phyloP scores from a whole-genome alignment of 768 basidiomycete genomes.

The Candolleomyces aberdarensis region DNA sequence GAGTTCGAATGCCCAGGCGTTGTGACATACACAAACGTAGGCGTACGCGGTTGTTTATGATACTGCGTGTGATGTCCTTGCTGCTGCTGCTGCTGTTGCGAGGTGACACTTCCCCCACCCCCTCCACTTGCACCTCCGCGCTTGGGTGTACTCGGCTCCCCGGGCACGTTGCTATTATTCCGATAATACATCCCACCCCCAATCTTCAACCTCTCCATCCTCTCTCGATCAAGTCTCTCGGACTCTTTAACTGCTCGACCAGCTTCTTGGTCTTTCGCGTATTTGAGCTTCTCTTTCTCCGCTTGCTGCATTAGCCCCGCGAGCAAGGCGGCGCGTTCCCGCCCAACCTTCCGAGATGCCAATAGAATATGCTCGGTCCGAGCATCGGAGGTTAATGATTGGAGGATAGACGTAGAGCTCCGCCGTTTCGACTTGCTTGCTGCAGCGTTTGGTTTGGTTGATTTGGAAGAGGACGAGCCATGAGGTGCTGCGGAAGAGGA shows the following conservation, averaged over 20 bases:
- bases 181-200: slow-evolving; percentile 19
- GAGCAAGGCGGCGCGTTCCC: slow-evolving; percentile 53
- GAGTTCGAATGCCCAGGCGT: slow-evolving; percentile 16
- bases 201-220: slow-evolving; percentile 23
- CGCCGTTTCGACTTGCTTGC: neutral
- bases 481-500: neutral
- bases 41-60: neutral
- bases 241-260: slow-evolving; percentile 20
- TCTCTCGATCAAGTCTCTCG: slow-evolving; percentile 27
- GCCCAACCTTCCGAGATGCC: slow-evolving; percentile 68
- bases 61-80: neutral
- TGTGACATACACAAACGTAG: slow-evolving; percentile 26
- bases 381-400: slow-evolving; percentile 51
- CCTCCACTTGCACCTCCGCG: slow-evolving; percentile 5
- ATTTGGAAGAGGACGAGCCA: slow-evolving; percentile 7
- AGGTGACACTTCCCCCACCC: neutral
- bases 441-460: slow-evolving; percentile 5
- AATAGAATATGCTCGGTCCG: slow-evolving; percentile 67
- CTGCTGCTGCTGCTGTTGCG: neutral
- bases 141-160: slow-evolving; percentile 18
- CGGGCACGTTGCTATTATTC: neutral
- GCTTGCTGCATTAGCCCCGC: slow-evolving; percentile 45
- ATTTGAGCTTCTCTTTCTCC: slow-evolving; percentile 27
- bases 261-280: slow-evolving; percentile 27
- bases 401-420: neutral